These are phyloP conservation scores for Anisodus tanguticus DNA, from an alignment of 257 asterid genomes.

Conservation along the genomic window DNA sequence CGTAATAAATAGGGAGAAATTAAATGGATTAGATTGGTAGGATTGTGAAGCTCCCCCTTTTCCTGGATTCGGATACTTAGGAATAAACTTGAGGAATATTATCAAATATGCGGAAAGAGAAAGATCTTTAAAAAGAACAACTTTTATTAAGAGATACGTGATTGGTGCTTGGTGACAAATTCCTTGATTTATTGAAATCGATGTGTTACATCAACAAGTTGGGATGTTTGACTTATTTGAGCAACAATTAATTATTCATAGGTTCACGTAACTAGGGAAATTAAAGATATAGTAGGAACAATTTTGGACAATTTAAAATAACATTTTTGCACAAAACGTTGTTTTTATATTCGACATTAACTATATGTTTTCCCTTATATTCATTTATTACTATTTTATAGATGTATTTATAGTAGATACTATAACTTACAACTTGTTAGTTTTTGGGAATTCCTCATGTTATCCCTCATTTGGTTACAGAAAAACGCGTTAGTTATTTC, in stretches of 20 bases:
- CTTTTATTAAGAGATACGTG: not conserved
- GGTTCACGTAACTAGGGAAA: too few species aligned
- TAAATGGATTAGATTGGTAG: not conserved
- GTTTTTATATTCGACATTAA: too few species aligned
- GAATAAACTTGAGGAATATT: conserved; percentile 30
- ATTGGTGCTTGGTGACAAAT: conserved; percentile 22
- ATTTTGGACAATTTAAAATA: too few species aligned
- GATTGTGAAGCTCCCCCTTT: not conserved
- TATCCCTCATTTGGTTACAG: too few species aligned
- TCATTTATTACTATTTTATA: too few species aligned
- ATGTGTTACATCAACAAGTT: conserved; percentile 18
- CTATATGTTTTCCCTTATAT: too few species aligned
- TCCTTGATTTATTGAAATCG: conserved; percentile 12
- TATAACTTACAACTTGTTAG: too few species aligned
- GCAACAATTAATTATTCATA: not conserved
- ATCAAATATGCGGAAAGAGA: conserved; percentile 18
- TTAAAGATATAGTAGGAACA: too few species aligned
- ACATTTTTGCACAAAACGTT: too few species aligned
- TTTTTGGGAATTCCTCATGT: too few species aligned
- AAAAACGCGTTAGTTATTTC: too few species aligned
- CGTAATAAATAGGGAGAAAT: not conserved
- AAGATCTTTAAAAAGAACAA: not conserved
- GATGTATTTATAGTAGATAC: too few species aligned
- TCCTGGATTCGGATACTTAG: conserved; percentile 19
- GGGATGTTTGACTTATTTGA: not conserved